Evolutionary conservation across 768 basidiomycete genomes (phyloP), one percentile per base, ranked within the genome.

Genomic region (Kwoniella botswanensis): DNA sequence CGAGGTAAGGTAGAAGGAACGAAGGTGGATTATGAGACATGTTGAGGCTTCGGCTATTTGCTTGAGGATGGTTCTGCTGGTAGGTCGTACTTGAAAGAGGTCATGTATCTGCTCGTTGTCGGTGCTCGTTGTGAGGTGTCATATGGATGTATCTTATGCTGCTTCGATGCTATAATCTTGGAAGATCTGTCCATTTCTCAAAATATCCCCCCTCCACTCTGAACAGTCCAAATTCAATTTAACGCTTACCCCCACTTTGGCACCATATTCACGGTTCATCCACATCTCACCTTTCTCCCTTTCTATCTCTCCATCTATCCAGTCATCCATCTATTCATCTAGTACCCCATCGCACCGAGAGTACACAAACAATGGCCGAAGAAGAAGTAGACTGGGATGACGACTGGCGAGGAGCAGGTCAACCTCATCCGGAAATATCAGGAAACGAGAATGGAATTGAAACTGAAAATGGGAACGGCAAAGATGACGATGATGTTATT

Each of bases 301-400:
- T 21, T 56, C 44, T 22, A 17, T 43, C 21, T 18, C n/a, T 41
- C 2, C 43, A 9, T 21, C 4, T 15, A n/a, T 50, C 46, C 43
- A 62, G 0, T 35, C 22, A 22, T 66, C n/a, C 17, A 22, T n/a
- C 57, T 54, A 58, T 9, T 26, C 15, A 58, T 24, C 29, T 35
- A 13, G 29, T 35, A 59, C 4, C 29, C 26, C 22, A 22, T n/a
- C n/a, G 15, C 42, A 17, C 53, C n/a, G 41, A n/a, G 13, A 68
- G 11, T 17, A 12, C 59, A 61, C 35, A 60, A 2, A 65, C 26
- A 59, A 75, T 75, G 74, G 71, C 71, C 13, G 74, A 75, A 35
- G 74, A 75, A 65, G 71, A 73, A 67, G 74, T 75, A 10, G 74
- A 75, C 50, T 75, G 74, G 74, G 70, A 68, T 52, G 71, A 65